A percentile compares a stretch with the other conserved stretches of the same genome.
phyloP scores from a whole-genome alignment of 2,329 filamentous ascomycete genomes.

The Fusarium tuaranense region DNA sequence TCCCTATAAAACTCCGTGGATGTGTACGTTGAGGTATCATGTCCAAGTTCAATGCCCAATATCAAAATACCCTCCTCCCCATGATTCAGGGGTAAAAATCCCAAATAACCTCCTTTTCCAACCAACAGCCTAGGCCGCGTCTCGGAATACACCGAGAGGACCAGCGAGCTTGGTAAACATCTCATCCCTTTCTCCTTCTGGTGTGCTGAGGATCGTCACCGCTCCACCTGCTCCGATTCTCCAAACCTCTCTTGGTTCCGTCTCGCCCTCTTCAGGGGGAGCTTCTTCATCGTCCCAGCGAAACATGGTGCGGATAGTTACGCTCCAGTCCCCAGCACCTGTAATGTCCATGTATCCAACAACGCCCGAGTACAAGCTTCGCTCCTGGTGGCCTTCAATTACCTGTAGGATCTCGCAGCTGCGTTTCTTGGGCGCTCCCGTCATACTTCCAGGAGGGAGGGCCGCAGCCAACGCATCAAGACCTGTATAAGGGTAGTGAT shows the following conservation, averaged over 20 bases:
- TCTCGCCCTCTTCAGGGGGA: conserved; percentile 44
- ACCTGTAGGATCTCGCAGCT: conserved; percentile 84
- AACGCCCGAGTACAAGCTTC: conserved; percentile 88
- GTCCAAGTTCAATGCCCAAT: conserved; percentile 24
- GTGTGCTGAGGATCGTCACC: conserved; percentile 85
- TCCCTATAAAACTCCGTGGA: conserved; percentile 45
- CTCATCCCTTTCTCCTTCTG: conserved; percentile 87
- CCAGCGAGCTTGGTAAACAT: conserved; percentile 83
- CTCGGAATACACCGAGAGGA: conserved; percentile 63
- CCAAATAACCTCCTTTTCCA: not conserved
- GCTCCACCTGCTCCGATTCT: conserved; percentile 90
- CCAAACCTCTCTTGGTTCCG: conserved; percentile 71
- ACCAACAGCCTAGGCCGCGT: conserved; percentile 42
- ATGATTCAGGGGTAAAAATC: conserved; percentile 1
- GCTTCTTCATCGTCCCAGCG: conserved; percentile 72
- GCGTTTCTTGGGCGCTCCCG: conserved; percentile 92
- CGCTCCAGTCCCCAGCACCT: conserved; percentile 89
- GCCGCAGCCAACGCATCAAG: conserved; percentile 81
- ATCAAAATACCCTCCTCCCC: conserved; percentile 26
- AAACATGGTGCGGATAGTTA: conserved; percentile 88
- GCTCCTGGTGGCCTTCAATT: conserved; percentile 71
- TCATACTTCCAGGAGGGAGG: conserved; percentile 94
- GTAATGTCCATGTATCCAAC: conserved; percentile 90
- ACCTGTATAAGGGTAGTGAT: conserved; percentile 62
- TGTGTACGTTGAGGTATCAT: conserved; percentile 52